Percentiles rank a stretch among this genome's conserved stretches.
Evolutionary conservation across 176 grass and related monocot species (phyloP).

Genomic region (Lolium multiflorum): DNA sequence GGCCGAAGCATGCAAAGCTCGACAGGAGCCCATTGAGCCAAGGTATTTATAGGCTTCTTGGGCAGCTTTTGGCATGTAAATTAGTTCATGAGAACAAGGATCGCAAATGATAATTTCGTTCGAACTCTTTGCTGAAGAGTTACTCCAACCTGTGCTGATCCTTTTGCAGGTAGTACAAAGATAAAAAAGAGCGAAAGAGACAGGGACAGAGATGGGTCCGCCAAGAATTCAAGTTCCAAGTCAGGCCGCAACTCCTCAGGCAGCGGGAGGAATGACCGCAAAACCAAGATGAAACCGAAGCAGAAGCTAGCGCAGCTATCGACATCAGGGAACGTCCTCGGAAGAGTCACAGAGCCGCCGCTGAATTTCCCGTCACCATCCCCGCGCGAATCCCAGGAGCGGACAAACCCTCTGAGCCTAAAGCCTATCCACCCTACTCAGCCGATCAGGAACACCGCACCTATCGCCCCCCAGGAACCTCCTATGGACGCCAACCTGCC

Average conservation of each 20-base stretch:
- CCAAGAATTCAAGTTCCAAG: constrained; percentile 60
- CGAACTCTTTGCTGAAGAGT: constrained; percentile 12
- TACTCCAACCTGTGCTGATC: constrained; percentile 18
- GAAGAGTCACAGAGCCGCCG: constrained; percentile 50
- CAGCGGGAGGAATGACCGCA: constrained; percentile 62
- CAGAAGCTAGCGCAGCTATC: constrained; percentile 81
- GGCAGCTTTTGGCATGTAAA: constrained; percentile 38
- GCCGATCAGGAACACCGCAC: constrained; percentile 36
- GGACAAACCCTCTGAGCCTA: constrained; percentile 11
- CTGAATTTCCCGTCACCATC: constrained; percentile 22
- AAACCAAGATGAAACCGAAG: constrained; percentile 79
- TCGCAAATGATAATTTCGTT: constrained; percentile 50
- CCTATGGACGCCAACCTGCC: constrained; percentile 24
- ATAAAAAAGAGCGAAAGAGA: constrained; percentile 71
- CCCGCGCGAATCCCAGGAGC: constrained; percentile 27
- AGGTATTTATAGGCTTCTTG: constrained; percentile 43
- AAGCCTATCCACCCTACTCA: constrained; percentile 54
- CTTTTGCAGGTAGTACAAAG: constrained; percentile 55
- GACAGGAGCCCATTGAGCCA: constrained; percentile 61
- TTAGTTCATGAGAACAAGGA: constrained; percentile 41
- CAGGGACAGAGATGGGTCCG: constrained; percentile 52
- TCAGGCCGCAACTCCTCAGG: constrained; percentile 62
- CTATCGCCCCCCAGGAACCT: constrained; percentile 34
- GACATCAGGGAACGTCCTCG: constrained; percentile 61
- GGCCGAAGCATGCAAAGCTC: constrained; percentile 53